Evolutionary conservation across 306 rosid genomes (phyloP), one percentile per base, ranked within the genome.

Genomic region (Begonia fuchsioides): DNA sequence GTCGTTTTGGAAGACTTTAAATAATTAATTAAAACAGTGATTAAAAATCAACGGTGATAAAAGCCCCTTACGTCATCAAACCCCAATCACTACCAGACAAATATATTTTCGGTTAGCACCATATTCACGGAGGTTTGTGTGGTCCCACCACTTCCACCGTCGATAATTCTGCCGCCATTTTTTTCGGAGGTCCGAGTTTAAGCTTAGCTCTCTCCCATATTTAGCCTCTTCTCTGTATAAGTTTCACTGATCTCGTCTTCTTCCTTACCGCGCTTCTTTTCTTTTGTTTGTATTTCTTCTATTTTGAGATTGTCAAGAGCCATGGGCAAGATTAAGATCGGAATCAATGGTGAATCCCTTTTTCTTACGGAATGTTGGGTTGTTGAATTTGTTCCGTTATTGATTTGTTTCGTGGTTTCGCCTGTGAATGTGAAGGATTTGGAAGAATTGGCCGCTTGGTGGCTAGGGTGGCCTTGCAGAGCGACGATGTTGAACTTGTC

Each of bases 261-360:
- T 13, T 44, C 50, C n/a, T 58, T 32, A 43, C n/a, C 43, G 12
- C 12, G 45, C 45, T 10, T 41, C 45, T 6, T 41, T n/a, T 4
- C 12, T 41, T 41, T 0, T 41, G 10, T 41, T 11, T 10, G 6
- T 41, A 41, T 26, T 26, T 10, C 13, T 52, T 19, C 26, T 19
- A 13, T 15, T 61, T 51, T 55, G 8, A 16, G 44, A 38, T 10
- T 38, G 32, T 20, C 32, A 20, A 2, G 5, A 53, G 7, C 55
- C 65, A 82, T 82, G 84, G 70, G 53, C 38, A 82, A 78, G 72
- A 59, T 80, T 66, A 84, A 72, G 83, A 80, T 84, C 53, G 94
- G 90, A 20, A 83, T 84, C 72, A 84, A 80, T 58, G 90, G 94
- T 84, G 64, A 40, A 9, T 16, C 38, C 17, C 15, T 16, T 20